Conservation (phyloP, 345 rosid species). For the Geranium brycei region DNA sequence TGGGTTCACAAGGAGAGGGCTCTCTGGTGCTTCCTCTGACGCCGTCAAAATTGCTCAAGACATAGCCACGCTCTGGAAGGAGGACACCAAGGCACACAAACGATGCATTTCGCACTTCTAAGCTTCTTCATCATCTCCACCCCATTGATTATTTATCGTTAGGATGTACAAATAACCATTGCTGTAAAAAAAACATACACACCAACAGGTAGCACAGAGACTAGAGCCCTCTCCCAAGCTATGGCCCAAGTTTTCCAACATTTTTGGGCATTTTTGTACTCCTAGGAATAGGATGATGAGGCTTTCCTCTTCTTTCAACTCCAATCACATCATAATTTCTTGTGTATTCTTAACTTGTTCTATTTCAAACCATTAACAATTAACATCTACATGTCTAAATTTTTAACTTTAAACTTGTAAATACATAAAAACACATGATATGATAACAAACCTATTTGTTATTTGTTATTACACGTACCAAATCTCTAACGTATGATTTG, state of each 20-base stretch:
- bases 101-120: constrained; percentile 62
- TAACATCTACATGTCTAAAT: too few species aligned
- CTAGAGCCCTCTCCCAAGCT: too few species aligned
- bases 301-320: background rate
- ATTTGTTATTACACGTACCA: too few species aligned
- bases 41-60: constrained; percentile 63
- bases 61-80: constrained; percentile 65
- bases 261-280: background rate
- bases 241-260: too few species aligned
- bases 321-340: background rate
- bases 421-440: too few species aligned
- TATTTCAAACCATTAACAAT: too few species aligned
- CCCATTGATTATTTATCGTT: background rate
- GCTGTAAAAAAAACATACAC: background rate
- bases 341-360: too few species aligned
- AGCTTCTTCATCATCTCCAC: background rate
- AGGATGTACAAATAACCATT: too few species aligned
- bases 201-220: background rate
- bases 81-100: constrained; percentile 53
- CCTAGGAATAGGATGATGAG: background rate
- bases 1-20: constrained; percentile 87
- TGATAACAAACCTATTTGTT: too few species aligned
- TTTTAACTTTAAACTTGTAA: too few species aligned
- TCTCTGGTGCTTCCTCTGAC: constrained; percentile 72
- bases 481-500: too few species aligned